These are phyloP conservation scores for Nicotiana undulata DNA, from an alignment of 257 asterid genomes.

Conservation along the genomic window DNA sequence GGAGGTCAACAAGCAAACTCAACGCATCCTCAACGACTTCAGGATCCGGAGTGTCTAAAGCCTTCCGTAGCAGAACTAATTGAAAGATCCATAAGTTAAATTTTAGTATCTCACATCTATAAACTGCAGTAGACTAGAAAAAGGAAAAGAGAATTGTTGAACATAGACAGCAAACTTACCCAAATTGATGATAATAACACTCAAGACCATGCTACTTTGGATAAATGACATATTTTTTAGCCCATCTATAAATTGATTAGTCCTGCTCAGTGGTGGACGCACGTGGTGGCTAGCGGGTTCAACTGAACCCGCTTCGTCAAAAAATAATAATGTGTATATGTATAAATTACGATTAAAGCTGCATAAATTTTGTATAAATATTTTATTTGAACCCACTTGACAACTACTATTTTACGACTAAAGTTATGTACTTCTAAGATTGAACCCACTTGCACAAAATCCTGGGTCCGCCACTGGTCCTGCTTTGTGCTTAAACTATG, in stretches of 20 bases:
- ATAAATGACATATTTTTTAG: not conserved
- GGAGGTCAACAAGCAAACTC: slow-evolving; percentile 52
- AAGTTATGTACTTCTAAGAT: too few relatives aligned
- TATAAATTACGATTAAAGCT: too few relatives aligned
- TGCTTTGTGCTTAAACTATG: not conserved
- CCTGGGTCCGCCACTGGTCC: too few relatives aligned
- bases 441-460: too few relatives aligned
- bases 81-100: slow-evolving; percentile 15
- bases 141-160: not conserved
- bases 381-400: too few relatives aligned
- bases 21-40: slow-evolving; percentile 70
- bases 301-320: too few relatives aligned
- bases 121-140: not conserved
- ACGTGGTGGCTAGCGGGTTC: too few relatives aligned
- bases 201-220: not conserved
- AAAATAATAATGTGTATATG: too few relatives aligned
- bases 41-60: slow-evolving; percentile 82
- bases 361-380: too few relatives aligned
- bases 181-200: not conserved
- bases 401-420: too few relatives aligned
- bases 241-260: not conserved
- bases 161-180: slow-evolving; percentile 6
- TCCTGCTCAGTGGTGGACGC: too few relatives aligned
- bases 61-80: slow-evolving; percentile 76
- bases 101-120: not conserved